Percentiles rank a stretch among this genome's conserved stretches.
These are phyloP conservation scores for Amphirosellinia nigrospora DNA, from an alignment of 495 filamentous ascomycete species.

Conservation along the genomic window DNA sequence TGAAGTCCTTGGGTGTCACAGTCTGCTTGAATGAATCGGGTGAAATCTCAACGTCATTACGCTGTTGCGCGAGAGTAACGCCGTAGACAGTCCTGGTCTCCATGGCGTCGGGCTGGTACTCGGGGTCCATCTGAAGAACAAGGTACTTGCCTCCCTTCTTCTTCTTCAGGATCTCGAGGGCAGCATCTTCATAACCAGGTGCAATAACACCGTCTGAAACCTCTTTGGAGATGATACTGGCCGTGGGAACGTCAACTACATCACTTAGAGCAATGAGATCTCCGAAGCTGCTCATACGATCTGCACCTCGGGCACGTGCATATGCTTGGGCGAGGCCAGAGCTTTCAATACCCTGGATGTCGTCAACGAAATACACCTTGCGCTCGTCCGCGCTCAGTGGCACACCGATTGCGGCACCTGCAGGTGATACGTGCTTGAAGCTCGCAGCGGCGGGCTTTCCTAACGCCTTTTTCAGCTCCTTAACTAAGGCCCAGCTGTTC, in stretches of 20 bases:
- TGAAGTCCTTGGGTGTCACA: constrained; percentile 80
- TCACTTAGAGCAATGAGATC: constrained; percentile 94
- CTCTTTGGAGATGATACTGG: constrained; percentile 95
- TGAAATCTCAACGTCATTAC: constrained; percentile 87
- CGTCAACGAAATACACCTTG: constrained; percentile 98
- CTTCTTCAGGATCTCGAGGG: constrained; percentile 90
- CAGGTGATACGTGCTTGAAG: constrained; percentile 99
- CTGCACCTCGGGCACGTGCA: constrained; percentile 89
- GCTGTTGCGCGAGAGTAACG: constrained; percentile 81
- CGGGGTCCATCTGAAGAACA: constrained; percentile 89
- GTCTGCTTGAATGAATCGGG: constrained; percentile 84
- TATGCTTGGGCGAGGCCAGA: constrained; percentile 92
- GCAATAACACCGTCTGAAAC: constrained; percentile 97
- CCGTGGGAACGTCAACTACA: constrained; percentile 85
- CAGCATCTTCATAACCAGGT: constrained; percentile 80
- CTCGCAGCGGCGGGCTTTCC: constrained; percentile 91
- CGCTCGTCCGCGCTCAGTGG: constrained; percentile 84
- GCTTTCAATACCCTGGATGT: constrained; percentile 84
- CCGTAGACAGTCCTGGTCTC: constrained; percentile 90
- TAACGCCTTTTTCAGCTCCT: constrained; percentile 90
- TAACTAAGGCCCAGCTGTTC: constrained; percentile 95
- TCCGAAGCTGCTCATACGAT: constrained; percentile 97
- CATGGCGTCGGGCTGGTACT: constrained; percentile 74
- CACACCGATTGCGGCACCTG: constrained; percentile 91
- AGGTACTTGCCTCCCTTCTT: constrained; percentile 99